phyloP scores from a whole-genome alignment of 2,329 filamentous ascomycete species.

The Alternaria conjuncta region DNA sequence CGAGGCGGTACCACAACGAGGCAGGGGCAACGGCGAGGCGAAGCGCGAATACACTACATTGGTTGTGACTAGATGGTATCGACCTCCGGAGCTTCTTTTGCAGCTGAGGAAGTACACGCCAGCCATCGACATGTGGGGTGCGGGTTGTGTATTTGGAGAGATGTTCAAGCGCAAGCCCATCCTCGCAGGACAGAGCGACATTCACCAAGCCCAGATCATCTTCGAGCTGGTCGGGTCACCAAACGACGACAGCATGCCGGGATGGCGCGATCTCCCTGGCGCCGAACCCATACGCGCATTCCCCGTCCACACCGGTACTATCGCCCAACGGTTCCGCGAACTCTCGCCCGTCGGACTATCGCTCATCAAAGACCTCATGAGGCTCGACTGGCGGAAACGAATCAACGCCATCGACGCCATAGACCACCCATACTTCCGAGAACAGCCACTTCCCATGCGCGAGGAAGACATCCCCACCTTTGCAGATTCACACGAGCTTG shows the following conservation, averaged over 20 bases:
- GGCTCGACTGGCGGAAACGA: conserved; percentile 84
- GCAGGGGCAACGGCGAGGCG: conserved; percentile 82
- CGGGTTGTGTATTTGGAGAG: conserved; percentile 98
- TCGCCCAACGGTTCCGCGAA: conserved; percentile 78
- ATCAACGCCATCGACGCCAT: conserved; percentile 95
- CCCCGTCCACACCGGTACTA: conserved; percentile 66
- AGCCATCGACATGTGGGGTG: conserved; percentile 97
- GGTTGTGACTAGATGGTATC: conserved; percentile 96
- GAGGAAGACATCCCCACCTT: conserved; percentile 90
- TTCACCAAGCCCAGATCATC: conserved; percentile 89
- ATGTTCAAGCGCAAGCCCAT: conserved; percentile 97
- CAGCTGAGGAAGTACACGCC: conserved; percentile 92
- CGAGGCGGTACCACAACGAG: conserved; percentile 76
- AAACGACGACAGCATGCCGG: conserved; percentile 89
- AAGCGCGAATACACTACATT: conserved; percentile 92
- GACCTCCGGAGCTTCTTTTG: conserved; percentile 89
- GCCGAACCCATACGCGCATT: conserved; percentile 74
- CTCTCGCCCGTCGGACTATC: conserved; percentile 76
- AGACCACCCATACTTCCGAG: conserved; percentile 89
- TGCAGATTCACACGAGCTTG: conserved; percentile 95
- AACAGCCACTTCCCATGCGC: conserved; percentile 75
- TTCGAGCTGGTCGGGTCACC: conserved; percentile 92
- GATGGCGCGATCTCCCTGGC: conserved; percentile 82
- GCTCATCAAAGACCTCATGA: conserved; percentile 80
- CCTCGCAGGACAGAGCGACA: conserved; percentile 84